Base-by-base conservation (phyloP, 2,329 filamentous ascomycete species). In the Alternaria ventricosa region DNA sequence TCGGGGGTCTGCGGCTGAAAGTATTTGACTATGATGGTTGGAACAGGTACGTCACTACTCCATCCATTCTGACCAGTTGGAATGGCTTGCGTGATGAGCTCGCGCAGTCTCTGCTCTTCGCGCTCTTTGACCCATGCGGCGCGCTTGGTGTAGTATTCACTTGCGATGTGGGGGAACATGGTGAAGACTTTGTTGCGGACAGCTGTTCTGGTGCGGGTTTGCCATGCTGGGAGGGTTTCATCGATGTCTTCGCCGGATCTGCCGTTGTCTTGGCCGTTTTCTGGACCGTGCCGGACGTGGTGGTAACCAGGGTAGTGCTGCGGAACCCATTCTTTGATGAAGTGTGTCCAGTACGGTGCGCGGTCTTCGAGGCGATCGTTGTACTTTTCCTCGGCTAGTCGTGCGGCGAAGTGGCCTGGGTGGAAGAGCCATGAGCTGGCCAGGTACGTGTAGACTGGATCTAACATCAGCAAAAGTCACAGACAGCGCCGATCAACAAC, bases 371-470 rank as follows among this genome's bases (percentile, higher is more conserved):
- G 57, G 3, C 66, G 67, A 0, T 62, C 53, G 10, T 57, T 30
- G 46, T 71, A 75, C 15, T 69, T 70, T 2, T 65, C 63, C 9
- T 75, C 67, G n/a, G 65, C 54, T 2, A 72, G 60, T 3, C 72
- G 70, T 15, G 62, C 58, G 11, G 60, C 63, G 47, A 74, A 75
- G 43, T 75, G 71, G 7, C 55, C 66, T 20, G 70, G 69, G 18
- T 76, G 66, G 61, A 76, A 77, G 4, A 74, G 49, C 72, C 66
- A 75, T 6, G 65, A 71, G 13, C 60, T 57, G 3, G 68, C 44
- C 12, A 75, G 57, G 30, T 71, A 69, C 23, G 62, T 22, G 51
- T 72, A 77, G 25, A 77, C 74, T 76, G n/a, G 5, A 11, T 3
- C 9, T 6, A n/a, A 1, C 15, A n/a, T 30, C 13, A 56, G 41